phyloP scores from a whole-genome alignment of 768 basidiomycete genomes.

The Omphalotus guepiniiformis region DNA sequence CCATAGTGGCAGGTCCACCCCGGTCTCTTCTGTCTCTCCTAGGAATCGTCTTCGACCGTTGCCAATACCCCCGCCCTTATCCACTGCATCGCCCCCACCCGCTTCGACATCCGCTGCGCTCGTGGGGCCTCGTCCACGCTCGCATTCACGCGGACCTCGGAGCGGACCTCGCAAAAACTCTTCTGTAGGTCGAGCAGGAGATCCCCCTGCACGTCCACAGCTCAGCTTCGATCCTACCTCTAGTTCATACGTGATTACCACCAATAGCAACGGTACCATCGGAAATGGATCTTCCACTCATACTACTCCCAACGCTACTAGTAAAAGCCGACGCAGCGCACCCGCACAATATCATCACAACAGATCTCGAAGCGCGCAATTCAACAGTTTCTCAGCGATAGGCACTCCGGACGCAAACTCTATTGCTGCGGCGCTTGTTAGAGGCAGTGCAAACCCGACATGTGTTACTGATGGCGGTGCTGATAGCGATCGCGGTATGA shows the following conservation, averaged over 20 bases:
- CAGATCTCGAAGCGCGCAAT: conserved; percentile 6
- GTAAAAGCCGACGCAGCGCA: background rate
- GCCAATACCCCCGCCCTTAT: background rate
- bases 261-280: background rate
- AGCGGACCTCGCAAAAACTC: conserved; percentile 1
- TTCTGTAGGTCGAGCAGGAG: background rate
- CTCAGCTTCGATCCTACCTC: conserved; percentile 6
- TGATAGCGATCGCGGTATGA: too few relatives aligned
- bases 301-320: background rate
- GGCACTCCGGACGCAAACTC: background rate
- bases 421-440: background rate
- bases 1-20: background rate
- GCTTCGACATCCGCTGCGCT: background rate
- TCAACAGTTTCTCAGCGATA: conserved; percentile 5
- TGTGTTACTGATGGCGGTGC: too few relatives aligned
- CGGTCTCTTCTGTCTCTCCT: background rate
- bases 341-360: background rate
- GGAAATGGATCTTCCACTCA: background rate
- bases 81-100: too few relatives aligned
- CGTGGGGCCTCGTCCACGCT: background rate
- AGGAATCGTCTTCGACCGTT: background rate
- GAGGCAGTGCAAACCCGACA: background rate
- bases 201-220: background rate
- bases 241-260: conserved; percentile 5
- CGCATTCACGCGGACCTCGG: background rate